Evolutionary conservation across 2,329 filamentous ascomycete genomes (phyloP), one percentile per base, ranked within the genome.

Genomic region (Aspergillus hortae): DNA sequence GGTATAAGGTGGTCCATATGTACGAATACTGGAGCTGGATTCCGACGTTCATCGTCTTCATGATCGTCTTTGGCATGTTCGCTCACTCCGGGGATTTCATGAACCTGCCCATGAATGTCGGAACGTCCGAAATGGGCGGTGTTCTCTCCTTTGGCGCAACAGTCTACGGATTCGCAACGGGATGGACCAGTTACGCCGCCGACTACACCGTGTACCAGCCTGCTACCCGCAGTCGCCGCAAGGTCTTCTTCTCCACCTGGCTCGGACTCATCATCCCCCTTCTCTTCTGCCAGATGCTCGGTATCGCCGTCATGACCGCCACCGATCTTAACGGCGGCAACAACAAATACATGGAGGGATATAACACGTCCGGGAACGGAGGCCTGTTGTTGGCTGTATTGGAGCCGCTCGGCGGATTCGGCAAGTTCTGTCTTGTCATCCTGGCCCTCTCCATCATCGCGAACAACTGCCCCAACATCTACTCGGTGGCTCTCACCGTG

Each of bases 201-300:
- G 89, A 92, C 65, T 92, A 91, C 68, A 90, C 87, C 19, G 87
- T 90, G 46, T 92, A 92, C 70, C 88, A 91, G 61, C 87, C 88
- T 0, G 74, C 77, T 2, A 77, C 71, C 21, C 83, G 83, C 38
- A 80, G 80, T 27, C 79, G 82, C 19, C 67, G 67, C 40, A 83
- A 84, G 54, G 77, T 91, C 54, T 92, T 92, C 70, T 61, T 81
- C 54, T 84, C 83, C 65, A 88, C 88, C 27, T 89, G 85, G 67
- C 66, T 75, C 21, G 89, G 89, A 9, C 76, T 94, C 12, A 81
- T 88, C 56, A 72, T 89, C 56, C 85, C 88, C 1, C 80, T 92
- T 1, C 75, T 88, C 55, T 91, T 92, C 72, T 87, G 84, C 2
- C 80, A 90, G 70, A 82, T 89, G 65, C 80, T 91, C 3, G 88